Conservation (phyloP, 108 stramenopile species). For the Phaeodactylum tricornutum region DNA sequence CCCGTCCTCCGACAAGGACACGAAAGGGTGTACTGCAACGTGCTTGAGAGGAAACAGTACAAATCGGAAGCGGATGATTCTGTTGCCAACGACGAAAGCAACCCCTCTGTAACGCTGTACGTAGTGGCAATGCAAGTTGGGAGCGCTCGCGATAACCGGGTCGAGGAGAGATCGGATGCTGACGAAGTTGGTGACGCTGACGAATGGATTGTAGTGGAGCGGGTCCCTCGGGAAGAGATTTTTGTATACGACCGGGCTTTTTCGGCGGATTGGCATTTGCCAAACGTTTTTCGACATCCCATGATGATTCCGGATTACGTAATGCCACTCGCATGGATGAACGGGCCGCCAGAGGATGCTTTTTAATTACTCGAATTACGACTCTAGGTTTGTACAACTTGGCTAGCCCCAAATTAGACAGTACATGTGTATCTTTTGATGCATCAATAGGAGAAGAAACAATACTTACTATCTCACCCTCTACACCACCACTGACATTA, state of each 20-base stretch:
- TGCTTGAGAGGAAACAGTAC: constrained; percentile 8
- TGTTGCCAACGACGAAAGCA: constrained; percentile 3
- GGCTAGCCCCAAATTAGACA: too few species aligned
- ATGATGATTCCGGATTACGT: constrained; percentile 41
- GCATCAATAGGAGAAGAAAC: too few species aligned
- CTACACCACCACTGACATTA: too few species aligned
- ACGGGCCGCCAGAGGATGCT: constrained; percentile 1
- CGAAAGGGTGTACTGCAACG: constrained; percentile 16
- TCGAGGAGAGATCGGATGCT: not conserved
- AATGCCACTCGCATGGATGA: constrained; percentile 34
- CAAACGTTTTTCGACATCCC: constrained; percentile 40
- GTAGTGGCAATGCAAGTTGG: constrained; percentile 3
- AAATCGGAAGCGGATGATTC: not conserved
- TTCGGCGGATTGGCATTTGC: constrained; percentile 37
- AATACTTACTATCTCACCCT: too few species aligned
- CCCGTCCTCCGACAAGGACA: constrained; percentile 4
- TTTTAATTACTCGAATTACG: not conserved
- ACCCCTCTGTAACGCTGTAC: too few species aligned
- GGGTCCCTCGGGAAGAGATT: constrained; percentile 13
- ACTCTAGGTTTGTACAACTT: too few species aligned
- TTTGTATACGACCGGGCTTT: constrained; percentile 21
- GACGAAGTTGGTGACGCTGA: not conserved
- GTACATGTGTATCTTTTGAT: too few species aligned
- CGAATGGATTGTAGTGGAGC: constrained; percentile 6
- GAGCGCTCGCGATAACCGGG: not conserved